Conservation (phyloP, 2,329 filamentous ascomycete species). For the Colletotrichum sp. region DNA sequence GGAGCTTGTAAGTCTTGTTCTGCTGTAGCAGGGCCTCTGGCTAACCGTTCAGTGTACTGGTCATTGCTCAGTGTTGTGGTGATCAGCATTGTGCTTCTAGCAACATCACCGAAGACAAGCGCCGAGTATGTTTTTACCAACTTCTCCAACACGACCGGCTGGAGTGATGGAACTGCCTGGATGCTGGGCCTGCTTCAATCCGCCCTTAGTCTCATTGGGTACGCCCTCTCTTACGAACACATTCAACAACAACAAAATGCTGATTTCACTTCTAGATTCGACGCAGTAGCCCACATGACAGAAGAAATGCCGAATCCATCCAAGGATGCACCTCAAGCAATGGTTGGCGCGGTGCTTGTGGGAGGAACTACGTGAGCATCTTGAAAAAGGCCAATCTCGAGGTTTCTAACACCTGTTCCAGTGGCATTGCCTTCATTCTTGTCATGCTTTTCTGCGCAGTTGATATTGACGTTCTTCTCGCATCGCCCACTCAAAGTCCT, state of each 20-base stretch:
- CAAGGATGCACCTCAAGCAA: slow-evolving; percentile 36
- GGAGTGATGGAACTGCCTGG: slow-evolving; percentile 52
- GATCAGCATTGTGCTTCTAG: slow-evolving; percentile 47
- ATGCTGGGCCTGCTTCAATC: slow-evolving; percentile 50
- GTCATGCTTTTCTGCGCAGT: slow-evolving; percentile 50
- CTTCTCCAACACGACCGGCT: slow-evolving; percentile 50
- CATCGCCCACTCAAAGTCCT: slow-evolving; percentile 44
- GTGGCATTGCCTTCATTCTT: slow-evolving; percentile 43
- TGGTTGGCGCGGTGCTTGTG: slow-evolving; percentile 36
- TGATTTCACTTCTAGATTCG: slow-evolving; percentile 30
- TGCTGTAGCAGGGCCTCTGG: background rate
- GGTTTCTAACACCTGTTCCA: background rate
- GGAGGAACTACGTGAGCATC: slow-evolving; percentile 43
- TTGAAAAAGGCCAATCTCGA: fast-evolving
- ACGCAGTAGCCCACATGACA: slow-evolving; percentile 35
- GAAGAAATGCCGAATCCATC: slow-evolving; percentile 36
- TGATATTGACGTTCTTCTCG: slow-evolving; percentile 39
- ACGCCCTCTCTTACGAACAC: slow-evolving; percentile 43
- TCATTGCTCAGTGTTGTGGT: slow-evolving; percentile 45
- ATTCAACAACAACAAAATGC: background rate
- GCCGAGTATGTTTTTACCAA: slow-evolving; percentile 47
- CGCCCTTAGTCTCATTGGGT: slow-evolving; percentile 40
- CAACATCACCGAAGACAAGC: slow-evolving; percentile 46
- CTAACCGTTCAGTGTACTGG: slow-evolving; percentile 38
- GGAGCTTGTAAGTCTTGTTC: slow-evolving; percentile 33